Evolutionary conservation across 2,329 filamentous ascomycete genomes (phyloP).

Genomic region (Xylariaceae sp.): DNA sequence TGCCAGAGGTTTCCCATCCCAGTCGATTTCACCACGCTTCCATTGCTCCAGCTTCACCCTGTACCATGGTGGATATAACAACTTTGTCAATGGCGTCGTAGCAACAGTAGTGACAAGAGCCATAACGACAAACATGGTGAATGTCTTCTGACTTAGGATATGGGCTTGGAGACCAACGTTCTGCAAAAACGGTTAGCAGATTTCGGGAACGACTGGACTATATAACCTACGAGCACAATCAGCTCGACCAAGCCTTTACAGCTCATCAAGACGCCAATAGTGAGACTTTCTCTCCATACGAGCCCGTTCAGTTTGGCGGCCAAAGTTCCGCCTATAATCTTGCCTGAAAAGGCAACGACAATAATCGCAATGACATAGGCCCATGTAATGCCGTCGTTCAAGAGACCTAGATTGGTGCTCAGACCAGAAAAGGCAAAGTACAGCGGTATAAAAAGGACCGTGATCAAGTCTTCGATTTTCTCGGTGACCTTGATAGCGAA

Average conservation of each 20-base stretch:
- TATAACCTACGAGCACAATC: conserved; percentile 78
- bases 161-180: conserved; percentile 76
- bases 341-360: conserved; percentile 80
- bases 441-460: conserved; percentile 82
- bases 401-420: conserved; percentile 83
- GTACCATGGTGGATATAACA: conserved; percentile 76
- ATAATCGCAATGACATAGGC: conserved; percentile 87
- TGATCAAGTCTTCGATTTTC: conserved; percentile 91
- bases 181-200: conserved; percentile 42
- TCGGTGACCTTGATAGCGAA: conserved; percentile 92
- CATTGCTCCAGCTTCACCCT: conserved; percentile 75
- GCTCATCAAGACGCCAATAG: conserved; percentile 91
- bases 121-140: conserved; percentile 85
- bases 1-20: conserved; percentile 69
- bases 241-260: conserved; percentile 95
- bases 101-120: conserved; percentile 78
- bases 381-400: conserved; percentile 85
- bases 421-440: conserved; percentile 94
- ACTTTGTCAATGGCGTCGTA: conserved; percentile 72
- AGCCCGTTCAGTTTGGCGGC: conserved; percentile 79
- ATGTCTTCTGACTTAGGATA: conserved; percentile 73
- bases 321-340: conserved; percentile 81
- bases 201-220: conserved; percentile 19
- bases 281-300: conserved; percentile 87
- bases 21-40: conserved; percentile 73